Percentiles rank a stretch among this genome's conserved stretches.
phyloP scores from a whole-genome alignment of 2,329 filamentous ascomycete species.

The Proliferodiscus dingleyae region DNA sequence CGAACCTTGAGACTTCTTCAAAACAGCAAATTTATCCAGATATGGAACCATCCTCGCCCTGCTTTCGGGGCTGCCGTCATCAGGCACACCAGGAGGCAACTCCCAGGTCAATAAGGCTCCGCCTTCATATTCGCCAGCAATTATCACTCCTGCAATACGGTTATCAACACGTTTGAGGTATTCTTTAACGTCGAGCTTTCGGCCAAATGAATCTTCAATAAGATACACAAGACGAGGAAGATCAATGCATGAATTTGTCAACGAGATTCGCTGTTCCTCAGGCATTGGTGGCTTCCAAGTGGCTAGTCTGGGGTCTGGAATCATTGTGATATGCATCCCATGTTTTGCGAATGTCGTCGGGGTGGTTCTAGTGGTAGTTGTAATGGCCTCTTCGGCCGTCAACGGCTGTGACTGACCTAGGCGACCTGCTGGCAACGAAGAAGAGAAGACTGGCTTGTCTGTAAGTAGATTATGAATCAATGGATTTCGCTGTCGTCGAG shows the following conservation, averaged over 20 bases:
- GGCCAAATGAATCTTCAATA: constrained; percentile 89
- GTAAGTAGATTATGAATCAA: constrained; percentile 94
- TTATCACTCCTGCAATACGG: constrained; percentile 83
- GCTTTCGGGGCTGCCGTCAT: constrained; percentile 48
- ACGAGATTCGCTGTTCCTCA: constrained; percentile 55
- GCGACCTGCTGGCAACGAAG: constrained; percentile 74
- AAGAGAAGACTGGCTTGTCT: constrained; percentile 88
- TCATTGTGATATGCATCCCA: constrained; percentile 82
- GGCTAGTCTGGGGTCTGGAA: constrained; percentile 61
- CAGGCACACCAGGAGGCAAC: constrained; percentile 55
- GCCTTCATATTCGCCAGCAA: constrained; percentile 94
- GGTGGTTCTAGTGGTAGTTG: constrained; percentile 35
- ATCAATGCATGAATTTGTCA: constrained; percentile 79
- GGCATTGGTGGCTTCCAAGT: constrained; percentile 65
- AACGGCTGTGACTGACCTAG: constrained; percentile 35
- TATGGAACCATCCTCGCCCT: constrained; percentile 74
- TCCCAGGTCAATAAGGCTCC: constrained; percentile 96
- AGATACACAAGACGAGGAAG: constrained; percentile 76
- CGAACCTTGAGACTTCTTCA: constrained; percentile 81
- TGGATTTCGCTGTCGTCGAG: constrained; percentile 64
- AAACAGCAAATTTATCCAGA: constrained; percentile 93
- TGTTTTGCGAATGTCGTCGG: constrained; percentile 81
- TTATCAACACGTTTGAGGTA: constrained; percentile 78
- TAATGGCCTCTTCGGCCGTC: constrained; percentile 17
- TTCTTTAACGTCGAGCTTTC: constrained; percentile 75